Percentiles rank a stretch among this genome's conserved stretches.
Conservation (phyloP, 495 filamentous ascomycete genomes). For the Pyronema omphalodes region DNA sequence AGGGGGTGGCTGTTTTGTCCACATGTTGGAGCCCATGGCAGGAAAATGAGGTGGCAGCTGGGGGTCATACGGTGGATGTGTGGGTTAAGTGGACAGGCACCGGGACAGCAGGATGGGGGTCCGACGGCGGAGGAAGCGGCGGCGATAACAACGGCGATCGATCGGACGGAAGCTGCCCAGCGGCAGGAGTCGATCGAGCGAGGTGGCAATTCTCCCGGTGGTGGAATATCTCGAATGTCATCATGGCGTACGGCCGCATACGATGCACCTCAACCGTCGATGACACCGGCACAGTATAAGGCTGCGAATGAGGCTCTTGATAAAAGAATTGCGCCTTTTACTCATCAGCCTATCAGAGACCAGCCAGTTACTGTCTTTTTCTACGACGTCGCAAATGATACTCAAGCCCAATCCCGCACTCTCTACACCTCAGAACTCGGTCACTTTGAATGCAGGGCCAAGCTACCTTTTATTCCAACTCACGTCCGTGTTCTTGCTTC, state of each 20-base stretch:
- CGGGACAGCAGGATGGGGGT: conserved; percentile 9
- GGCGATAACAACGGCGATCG: conserved; percentile 9
- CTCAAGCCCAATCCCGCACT: conserved; percentile 56
- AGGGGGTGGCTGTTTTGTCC: conserved; percentile 87
- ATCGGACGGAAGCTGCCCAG: conserved; percentile 10
- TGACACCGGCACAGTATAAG: conserved; percentile 52
- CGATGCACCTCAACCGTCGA: conserved; percentile 30
- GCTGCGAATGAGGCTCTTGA: conserved; percentile 72
- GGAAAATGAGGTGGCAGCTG: conserved; percentile 70
- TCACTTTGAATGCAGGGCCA: conserved; percentile 60
- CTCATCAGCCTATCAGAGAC: conserved; percentile 57
- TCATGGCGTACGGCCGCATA: not conserved
- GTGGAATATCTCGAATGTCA: not conserved
- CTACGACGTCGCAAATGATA: conserved; percentile 45
- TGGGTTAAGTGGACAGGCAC: conserved; percentile 51
- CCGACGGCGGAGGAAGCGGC: conserved; percentile 14
- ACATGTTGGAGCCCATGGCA: conserved; percentile 64
- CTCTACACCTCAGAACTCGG: conserved; percentile 67
- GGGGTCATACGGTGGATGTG: conserved; percentile 68
- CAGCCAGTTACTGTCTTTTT: conserved; percentile 78
- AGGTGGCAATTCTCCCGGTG: not conserved
- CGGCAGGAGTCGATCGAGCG: conserved; percentile 2
- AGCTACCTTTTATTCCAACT: conserved; percentile 77
- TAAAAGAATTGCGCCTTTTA: conserved; percentile 70
- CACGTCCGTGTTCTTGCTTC: conserved; percentile 73